phyloP scores from a whole-genome alignment of 2,329 filamentous ascomycete species.

The Stachybotrys chlorohalonatus region DNA sequence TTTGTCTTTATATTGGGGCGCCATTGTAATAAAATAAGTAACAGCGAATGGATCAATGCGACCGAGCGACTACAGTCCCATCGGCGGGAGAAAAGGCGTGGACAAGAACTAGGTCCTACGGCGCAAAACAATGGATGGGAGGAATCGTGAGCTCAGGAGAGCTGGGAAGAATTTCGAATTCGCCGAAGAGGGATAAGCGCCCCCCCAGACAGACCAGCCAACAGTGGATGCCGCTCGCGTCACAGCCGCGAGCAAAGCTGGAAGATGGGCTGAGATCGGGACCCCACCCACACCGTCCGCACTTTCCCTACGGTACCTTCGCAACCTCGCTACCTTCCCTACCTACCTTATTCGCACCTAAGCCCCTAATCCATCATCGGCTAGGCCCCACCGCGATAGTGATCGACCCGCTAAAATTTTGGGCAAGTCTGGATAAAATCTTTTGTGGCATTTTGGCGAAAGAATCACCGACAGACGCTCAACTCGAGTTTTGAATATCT shows the following conservation, averaged over 20 bases:
- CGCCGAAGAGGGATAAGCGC: not conserved
- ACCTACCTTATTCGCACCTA: too few relatives aligned
- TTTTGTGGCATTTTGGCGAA: not conserved
- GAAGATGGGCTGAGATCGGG: too few relatives aligned
- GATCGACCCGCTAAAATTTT: constrained; percentile 6
- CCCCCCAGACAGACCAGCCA: not conserved
- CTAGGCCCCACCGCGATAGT: too few relatives aligned
- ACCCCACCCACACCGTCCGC: too few relatives aligned
- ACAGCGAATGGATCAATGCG: constrained; percentile 7
- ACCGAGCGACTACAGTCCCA: constrained; percentile 7
- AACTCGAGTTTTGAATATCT: not conserved
- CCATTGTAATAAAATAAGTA: constrained; percentile 16
- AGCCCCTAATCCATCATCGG: too few relatives aligned
- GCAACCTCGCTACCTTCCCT: too few relatives aligned
- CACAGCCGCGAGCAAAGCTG: not conserved
- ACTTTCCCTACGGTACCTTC: too few relatives aligned
- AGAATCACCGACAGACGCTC: not conserved
- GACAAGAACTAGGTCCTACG: not conserved
- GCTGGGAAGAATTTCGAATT: not conserved
- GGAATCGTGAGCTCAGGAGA: constrained; percentile 1
- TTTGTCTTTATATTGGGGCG: constrained; percentile 53
- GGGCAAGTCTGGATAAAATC: constrained; percentile 3
- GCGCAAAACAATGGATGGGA: constrained; percentile 2
- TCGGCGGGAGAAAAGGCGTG: constrained; percentile 9
- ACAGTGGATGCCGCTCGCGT: not conserved